A percentile compares a stretch with the other conserved stretches of the same genome.
Evolutionary conservation across 2,329 filamentous ascomycete species (phyloP).

Genomic region (Dothideomycetidae sp.): DNA sequence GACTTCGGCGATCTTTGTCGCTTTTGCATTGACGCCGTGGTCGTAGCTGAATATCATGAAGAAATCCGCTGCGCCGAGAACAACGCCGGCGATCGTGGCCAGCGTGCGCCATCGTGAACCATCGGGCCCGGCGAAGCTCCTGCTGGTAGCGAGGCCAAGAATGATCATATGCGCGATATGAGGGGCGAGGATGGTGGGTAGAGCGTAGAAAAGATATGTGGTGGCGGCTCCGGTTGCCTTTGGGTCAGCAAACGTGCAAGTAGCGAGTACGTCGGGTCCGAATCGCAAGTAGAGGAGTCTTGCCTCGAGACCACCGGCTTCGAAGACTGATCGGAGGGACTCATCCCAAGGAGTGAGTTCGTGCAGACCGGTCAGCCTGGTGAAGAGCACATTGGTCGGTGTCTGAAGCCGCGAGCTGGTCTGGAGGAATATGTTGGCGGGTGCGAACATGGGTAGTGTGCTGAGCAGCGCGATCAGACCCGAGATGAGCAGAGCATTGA

Average conservation of each 20-base stretch:
- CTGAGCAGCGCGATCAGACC: conserved; percentile 41
- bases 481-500: conserved; percentile 46
- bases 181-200: conserved; percentile 58
- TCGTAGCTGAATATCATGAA: conserved; percentile 53
- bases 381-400: conserved; percentile 72
- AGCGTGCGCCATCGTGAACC: conserved; percentile 54
- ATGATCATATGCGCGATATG: conserved; percentile 65
- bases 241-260: conserved; percentile 59
- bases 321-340: conserved; percentile 52
- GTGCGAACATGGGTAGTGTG: conserved; percentile 52
- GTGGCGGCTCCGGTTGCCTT: conserved; percentile 30
- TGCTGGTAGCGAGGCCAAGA: conserved; percentile 60
- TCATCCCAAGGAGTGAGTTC: conserved; percentile 48
- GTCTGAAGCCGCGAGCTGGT: conserved; percentile 76
- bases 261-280: conserved; percentile 57
- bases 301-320: conserved; percentile 42
- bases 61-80: conserved; percentile 48
- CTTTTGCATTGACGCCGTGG: conserved; percentile 48
- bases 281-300: conserved; percentile 71
- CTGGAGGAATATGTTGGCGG: conserved; percentile 65
- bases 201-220: conserved; percentile 66
- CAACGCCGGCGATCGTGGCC: conserved; percentile 49
- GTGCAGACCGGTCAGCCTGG: conserved; percentile 50
- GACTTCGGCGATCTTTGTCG: conserved; percentile 45
- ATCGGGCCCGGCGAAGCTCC: conserved; percentile 47